Base-by-base conservation (phyloP, 2,329 filamentous ascomycete genomes). In the Ceratocystis lukuohia region DNA sequence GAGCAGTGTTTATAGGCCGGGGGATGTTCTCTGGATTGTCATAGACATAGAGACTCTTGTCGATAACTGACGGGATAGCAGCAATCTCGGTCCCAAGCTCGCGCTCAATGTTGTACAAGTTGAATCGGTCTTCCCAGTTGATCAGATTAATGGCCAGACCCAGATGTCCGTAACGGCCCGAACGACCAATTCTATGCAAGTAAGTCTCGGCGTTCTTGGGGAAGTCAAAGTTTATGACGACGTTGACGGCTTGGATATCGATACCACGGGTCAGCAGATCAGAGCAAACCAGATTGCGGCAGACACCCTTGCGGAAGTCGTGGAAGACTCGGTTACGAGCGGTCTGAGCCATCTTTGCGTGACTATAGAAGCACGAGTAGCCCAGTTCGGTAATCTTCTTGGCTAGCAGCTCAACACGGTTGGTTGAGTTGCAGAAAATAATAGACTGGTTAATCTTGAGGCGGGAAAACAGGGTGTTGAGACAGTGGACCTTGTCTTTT, bases 381-480 rank as follows among this genome's bases (percentile, higher is more conserved):
- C 94, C 94, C 70, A 99, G 85, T 76, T 99, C 95, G 61, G 95
- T 99, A 73, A 99, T 99, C 78, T 99, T 99, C 82, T 99, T 99
- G 63, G 94, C 94, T 30, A 99, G 84, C 65, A 99, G 82, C 77
- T 99, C 94, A 69, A 99, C 94, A 70, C 94, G 90, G 76, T 97
- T 97, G 65, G 94, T 99, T 50, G 94, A 99, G 78, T 99, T 99
- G 80, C 94, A 99, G 80, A 99, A 99, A 75, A 99, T 99, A 79
- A 99, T 99, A 69, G 95, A 99, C 80, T 99, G 94, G 79, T 99
- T 99, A 79, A 99, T 99, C 77, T 99, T 93, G 17, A 99, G 85
- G 78, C 96, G 96, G 71, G 92, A 96, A 81, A 99, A 99, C 70
- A 99, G 87, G 0, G 94, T 99, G 80, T 99, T 99, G 70, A 99